These are phyloP conservation scores for Mycena vitilis DNA, from an alignment of 768 basidiomycete genomes.

Conservation along the genomic window DNA sequence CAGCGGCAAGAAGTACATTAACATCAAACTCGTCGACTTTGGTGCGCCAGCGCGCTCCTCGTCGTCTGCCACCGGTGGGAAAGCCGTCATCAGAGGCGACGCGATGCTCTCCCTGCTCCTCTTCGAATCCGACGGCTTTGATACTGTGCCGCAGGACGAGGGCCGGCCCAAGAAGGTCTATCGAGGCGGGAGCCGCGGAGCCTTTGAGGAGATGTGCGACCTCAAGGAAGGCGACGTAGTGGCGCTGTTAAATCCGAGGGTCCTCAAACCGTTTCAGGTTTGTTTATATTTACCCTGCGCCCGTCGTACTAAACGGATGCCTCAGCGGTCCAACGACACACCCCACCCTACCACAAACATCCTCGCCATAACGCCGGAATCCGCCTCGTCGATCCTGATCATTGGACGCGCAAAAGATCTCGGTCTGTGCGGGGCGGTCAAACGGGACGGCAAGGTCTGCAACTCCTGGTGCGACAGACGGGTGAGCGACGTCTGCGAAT, in stretches of 20 bases:
- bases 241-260: conserved; percentile 87
- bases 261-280: conserved; percentile 90
- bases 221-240: conserved; percentile 91
- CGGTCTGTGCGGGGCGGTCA: conserved; percentile 83
- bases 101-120: conserved; percentile 85
- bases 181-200: conserved; percentile 91
- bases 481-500: conserved; percentile 89
- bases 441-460: conserved; percentile 85
- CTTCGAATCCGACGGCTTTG: conserved; percentile 87
- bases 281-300: conserved; percentile 33
- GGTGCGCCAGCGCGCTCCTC: conserved; percentile 68
- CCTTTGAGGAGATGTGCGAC: conserved; percentile 89
- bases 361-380: conserved; percentile 88
- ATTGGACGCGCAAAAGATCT: conserved; percentile 91
- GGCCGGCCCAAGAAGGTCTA: conserved; percentile 73
- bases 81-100: conserved; percentile 78
- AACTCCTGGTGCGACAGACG: conserved; percentile 94
- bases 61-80: conserved; percentile 66
- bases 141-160: conserved; percentile 64
- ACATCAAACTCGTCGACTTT: conserved; percentile 86
- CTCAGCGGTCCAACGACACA: conserved; percentile 59
- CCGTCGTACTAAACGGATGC: not conserved
- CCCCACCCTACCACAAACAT: conserved; percentile 87
- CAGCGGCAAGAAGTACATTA: conserved; percentile 84
- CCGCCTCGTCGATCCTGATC: conserved; percentile 81